Conservation (phyloP, 1,139 yeast genomes). For the Yamadazyma buinensis region DNA sequence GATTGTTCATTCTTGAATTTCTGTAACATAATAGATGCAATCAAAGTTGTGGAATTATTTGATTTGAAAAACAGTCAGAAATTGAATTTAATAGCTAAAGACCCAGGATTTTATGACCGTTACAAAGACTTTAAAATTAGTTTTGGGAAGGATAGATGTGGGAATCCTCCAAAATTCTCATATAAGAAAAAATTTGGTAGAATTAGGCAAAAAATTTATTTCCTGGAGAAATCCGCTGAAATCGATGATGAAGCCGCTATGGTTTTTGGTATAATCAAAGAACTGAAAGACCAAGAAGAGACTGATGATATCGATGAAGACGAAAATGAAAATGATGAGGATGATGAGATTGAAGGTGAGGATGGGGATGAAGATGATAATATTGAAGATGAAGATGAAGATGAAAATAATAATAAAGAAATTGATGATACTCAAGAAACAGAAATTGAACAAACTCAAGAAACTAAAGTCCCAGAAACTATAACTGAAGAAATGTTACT, state of each 20-base stretch:
- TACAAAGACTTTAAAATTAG: slow-evolving; percentile 40
- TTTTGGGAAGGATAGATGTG: slow-evolving; percentile 48
- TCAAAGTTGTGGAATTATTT: slow-evolving; percentile 31
- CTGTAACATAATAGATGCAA: slow-evolving; percentile 38
- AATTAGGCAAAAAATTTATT: slow-evolving; percentile 15
- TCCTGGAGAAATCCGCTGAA: slow-evolving; percentile 6
- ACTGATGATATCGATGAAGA: neutral
- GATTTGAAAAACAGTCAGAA: slow-evolving; percentile 19
- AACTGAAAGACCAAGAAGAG: neutral
- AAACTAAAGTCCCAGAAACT: too few relatives aligned
- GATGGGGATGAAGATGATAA: too few relatives aligned
- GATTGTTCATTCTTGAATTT: slow-evolving; percentile 47
- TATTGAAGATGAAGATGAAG: neutral
- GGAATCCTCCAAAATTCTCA: slow-evolving; percentile 44
- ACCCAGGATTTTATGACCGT: slow-evolving; percentile 34
- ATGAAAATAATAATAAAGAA: neutral
- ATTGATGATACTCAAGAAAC: neutral
- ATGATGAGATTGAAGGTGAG: neutral
- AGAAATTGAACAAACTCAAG: neutral
- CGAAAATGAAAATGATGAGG: slow-evolving; percentile 6
- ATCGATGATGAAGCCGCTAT: slow-evolving; percentile 43
- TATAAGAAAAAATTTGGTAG: slow-evolving; percentile 30
- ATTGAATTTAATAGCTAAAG: slow-evolving; percentile 18
- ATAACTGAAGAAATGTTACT: too few relatives aligned
- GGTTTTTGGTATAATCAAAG: slow-evolving; percentile 43